Base-by-base conservation (phyloP, 108 stramenopile species). In the Cyclotella cryptica region DNA sequence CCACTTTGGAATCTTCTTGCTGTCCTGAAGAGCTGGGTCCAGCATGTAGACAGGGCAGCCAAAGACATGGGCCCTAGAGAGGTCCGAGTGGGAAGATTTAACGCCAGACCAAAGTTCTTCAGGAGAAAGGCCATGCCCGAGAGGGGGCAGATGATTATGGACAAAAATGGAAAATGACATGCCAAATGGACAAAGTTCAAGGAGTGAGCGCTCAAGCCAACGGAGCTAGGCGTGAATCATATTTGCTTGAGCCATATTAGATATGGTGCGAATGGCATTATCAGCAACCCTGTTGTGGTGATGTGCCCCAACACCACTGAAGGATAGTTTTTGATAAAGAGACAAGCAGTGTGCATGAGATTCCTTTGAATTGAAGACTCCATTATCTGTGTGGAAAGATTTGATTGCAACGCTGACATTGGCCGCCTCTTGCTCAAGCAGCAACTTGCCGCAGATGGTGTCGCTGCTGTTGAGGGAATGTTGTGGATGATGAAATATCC, bases 161-260 rank as follows among this genome's bases (percentile, higher is more conserved):
- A 89, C 27, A 21, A 51, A 86, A 29, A 51, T 64, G 14, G 88
- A 77, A 80, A 87, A 72, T 11, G 68, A 53, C 22, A 89, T 26
- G 17, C 84, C 86, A 42, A 80, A 73, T 0, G 86, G 84, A 86
- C 88, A 89, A 0, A 89, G 59, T 14, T 80, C 39, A 12, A 66
- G 46, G 15, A 29, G 10, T 28, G 61, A 40, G 19, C 72, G 44
- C 0, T 83, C 62, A 27, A 86, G 86, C 86, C 86, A 87, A 53
- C 78, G 82, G 2, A 87, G 49, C 7, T 27, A 13, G 29, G 60
- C 44, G 66, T 89, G 89, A 27, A 85, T 35, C 72, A 89, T 55
- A 69, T 81, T 81, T 0, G 85, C 60, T 10, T 82, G 55, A 51
- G 88, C 86, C 71, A 15, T 64, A 18, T 59, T n/a, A n/a, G n/a